Conservation (phyloP, 768 basidiomycete genomes). For the Amanita fuliginea region DNA sequence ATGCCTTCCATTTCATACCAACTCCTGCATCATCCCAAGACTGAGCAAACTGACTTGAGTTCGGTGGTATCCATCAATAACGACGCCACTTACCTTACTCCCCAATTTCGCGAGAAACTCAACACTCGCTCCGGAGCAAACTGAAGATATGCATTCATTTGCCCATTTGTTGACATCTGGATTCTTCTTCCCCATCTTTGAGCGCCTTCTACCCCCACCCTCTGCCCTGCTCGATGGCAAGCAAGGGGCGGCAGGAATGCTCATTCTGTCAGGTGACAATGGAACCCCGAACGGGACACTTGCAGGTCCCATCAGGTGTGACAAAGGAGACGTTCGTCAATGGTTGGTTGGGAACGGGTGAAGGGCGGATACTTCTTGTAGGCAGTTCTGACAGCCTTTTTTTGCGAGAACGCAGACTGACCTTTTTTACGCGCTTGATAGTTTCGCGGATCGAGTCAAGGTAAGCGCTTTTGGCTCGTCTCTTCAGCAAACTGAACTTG, state of each 20-base stretch:
- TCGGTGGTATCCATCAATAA: slow-evolving; percentile 30
- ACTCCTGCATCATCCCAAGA: slow-evolving; percentile 44
- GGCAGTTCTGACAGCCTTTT: slow-evolving; percentile 14
- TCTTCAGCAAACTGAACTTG: no score
- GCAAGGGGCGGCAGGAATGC: slow-evolving; percentile 40
- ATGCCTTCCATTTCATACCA: slow-evolving; percentile 61
- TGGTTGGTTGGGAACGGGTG: slow-evolving; percentile 72
- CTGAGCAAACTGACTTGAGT: slow-evolving; percentile 40
- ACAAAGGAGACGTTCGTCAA: slow-evolving; percentile 55
- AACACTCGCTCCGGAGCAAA: slow-evolving; percentile 22
- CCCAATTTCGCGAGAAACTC: slow-evolving; percentile 35
- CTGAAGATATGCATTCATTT: slow-evolving; percentile 31
- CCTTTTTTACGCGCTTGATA: not conserved
- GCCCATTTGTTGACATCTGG: not conserved
- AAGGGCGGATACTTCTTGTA: slow-evolving; percentile 61
- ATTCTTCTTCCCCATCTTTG: slow-evolving; percentile 20
- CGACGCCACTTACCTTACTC: slow-evolving; percentile 63
- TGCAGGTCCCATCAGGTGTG: slow-evolving; percentile 46
- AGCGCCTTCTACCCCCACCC: slow-evolving; percentile 29
- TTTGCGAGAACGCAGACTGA: not conserved
- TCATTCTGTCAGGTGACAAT: slow-evolving; percentile 50
- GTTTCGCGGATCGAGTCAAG: slow-evolving; percentile 64
- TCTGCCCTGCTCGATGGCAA: slow-evolving; percentile 36
- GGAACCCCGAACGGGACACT: slow-evolving; percentile 15
- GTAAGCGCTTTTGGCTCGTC: no score